These are phyloP conservation scores for Psilocybe azurescens DNA, from an alignment of 768 basidiomycete species.

Conservation along the genomic window DNA sequence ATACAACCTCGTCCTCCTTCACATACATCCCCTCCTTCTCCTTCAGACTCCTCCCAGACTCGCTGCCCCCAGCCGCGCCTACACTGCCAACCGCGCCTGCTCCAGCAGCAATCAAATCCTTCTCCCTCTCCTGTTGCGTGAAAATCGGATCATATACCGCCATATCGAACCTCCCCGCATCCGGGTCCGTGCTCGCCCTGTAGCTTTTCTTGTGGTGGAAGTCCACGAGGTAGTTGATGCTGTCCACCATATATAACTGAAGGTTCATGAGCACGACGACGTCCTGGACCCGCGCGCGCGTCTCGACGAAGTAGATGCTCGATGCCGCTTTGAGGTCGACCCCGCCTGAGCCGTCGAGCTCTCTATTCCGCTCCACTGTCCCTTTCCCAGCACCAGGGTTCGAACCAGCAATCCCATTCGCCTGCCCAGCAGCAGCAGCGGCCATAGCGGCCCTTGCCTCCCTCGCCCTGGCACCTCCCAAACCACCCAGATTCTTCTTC, in stretches of 20 bases:
- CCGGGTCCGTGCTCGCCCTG: constrained; percentile 69
- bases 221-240: constrained; percentile 95
- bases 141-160: constrained; percentile 50
- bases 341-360: constrained; percentile 61
- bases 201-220: constrained; percentile 98
- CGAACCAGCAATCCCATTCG: neutral
- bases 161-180: constrained; percentile 76
- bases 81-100: neutral
- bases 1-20: constrained; percentile 70
- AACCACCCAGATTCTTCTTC: constrained; percentile 78
- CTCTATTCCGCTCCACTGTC: constrained; percentile 62
- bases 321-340: constrained; percentile 75
- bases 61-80: neutral
- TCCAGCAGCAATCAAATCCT: constrained; percentile 37
- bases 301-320: constrained; percentile 92
- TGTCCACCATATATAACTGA: constrained; percentile 96
- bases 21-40: constrained; percentile 47
- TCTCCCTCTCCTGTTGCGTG: constrained; percentile 51
- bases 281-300: constrained; percentile 86
- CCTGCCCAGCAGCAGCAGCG: constrained; percentile 17
- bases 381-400: constrained; percentile 33
- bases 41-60: constrained; percentile 53
- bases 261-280: constrained; percentile 98
- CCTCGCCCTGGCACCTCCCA: constrained; percentile 43
- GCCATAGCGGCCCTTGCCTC: constrained; percentile 12